phyloP scores from a whole-genome alignment of 257 asterid species.

The Solanum lycopersicoides region DNA sequence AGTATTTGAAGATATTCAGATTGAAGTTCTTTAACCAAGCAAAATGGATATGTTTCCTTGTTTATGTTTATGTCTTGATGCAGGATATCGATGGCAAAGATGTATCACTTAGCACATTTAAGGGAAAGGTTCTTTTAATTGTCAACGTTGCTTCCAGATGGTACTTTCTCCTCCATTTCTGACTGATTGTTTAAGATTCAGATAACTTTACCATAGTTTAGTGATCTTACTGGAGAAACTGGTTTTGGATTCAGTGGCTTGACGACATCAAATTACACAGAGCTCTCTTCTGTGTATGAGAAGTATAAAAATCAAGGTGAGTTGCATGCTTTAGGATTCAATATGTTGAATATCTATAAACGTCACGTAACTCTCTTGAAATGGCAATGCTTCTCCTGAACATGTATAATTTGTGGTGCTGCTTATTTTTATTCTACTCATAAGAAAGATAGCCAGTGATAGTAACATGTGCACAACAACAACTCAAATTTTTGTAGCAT shows the following conservation, averaged over 20 bases:
- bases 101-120: conserved; percentile 68
- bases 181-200: not conserved
- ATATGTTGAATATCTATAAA: not conserved
- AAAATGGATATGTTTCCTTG: not conserved
- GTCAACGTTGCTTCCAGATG: conserved; percentile 97
- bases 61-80: not conserved
- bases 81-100: conserved; percentile 88
- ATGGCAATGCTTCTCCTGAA: not conserved
- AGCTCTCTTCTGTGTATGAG: conserved; percentile 68
- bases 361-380: not conserved
- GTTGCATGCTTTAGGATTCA: conserved; percentile 2
- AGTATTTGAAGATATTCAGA: not conserved
- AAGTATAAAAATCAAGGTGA: conserved; percentile 88
- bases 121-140: conserved; percentile 66
- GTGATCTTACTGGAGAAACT: conserved; percentile 17
- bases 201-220: not conserved
- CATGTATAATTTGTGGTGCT: not conserved
- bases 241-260: conserved; percentile 61
- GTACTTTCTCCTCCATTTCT: conserved; percentile 22
- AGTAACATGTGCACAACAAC: too few species aligned
- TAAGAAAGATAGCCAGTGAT: not conserved
- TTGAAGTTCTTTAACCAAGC: not conserved
- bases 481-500: not conserved
- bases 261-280: conserved; percentile 79
- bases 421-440: not conserved